Percentiles rank a stretch among this genome's conserved stretches.
Evolutionary conservation across 371 early-diverging fungal genomes (phyloP).

Genomic region (Capniomyces stellatus): DNA sequence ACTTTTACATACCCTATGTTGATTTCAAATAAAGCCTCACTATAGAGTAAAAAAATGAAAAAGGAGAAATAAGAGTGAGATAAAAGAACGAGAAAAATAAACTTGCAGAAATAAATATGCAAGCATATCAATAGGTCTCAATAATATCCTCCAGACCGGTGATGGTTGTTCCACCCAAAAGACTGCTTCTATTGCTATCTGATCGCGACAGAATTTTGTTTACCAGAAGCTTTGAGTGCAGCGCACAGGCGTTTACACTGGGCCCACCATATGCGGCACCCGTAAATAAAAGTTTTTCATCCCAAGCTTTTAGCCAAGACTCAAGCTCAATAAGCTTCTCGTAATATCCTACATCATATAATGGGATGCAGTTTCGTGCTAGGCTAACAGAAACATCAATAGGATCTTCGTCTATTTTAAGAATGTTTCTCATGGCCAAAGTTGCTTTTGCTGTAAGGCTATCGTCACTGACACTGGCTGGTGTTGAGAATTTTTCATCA

Average conservation of each 20-base stretch:
- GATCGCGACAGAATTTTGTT: too few relatives aligned
- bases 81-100: too few relatives aligned
- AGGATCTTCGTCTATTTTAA: conserved; percentile 37
- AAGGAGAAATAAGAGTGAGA: too few relatives aligned
- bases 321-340: conserved; percentile 42
- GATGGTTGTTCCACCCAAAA: too few relatives aligned
- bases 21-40: too few relatives aligned
- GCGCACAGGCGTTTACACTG: conserved; percentile 71
- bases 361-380: conserved; percentile 73
- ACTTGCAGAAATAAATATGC: too few relatives aligned
- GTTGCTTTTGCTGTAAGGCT: conserved; percentile 10
- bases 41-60: too few relatives aligned
- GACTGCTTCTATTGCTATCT: too few relatives aligned
- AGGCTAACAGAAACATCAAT: conserved; percentile 31
- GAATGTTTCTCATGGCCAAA: conserved; percentile 29
- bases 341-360: conserved; percentile 68
- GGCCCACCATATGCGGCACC: conserved; percentile 76
- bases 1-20: too few relatives aligned
- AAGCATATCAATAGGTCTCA: too few relatives aligned
- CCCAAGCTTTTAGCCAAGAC: conserved; percentile 24
- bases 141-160: too few relatives aligned
- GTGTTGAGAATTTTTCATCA: conserved; percentile 24
- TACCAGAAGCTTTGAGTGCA: conserved; percentile 29
- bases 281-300: conserved; percentile 40
- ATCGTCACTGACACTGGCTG: not conserved